Evolutionary conservation across 305 asterid species (phyloP).

Genomic region (Ruellia speciosa): DNA sequence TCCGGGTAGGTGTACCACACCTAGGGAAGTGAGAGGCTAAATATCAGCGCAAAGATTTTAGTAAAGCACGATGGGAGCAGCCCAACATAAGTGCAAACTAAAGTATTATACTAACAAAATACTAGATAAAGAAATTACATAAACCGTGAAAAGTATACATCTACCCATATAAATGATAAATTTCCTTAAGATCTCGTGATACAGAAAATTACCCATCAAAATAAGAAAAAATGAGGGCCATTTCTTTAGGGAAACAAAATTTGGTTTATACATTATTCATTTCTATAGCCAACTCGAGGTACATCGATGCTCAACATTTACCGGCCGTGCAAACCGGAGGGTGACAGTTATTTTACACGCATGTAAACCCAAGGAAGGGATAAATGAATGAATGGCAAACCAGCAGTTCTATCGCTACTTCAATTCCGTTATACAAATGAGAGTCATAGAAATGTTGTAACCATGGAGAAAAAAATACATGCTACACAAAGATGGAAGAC

Average conservation of each 20-base stretch:
- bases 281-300: constrained; percentile 14
- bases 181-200: too few species aligned
- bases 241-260: background rate
- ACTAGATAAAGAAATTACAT: too few species aligned
- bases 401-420: background rate
- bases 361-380: constrained; percentile 18
- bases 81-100: too few species aligned
- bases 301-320: constrained; percentile 22
- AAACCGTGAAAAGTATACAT: too few species aligned
- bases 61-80: too few species aligned
- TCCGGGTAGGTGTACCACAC: too few species aligned
- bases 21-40: too few species aligned
- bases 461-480: constrained; percentile 3
- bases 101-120: too few species aligned
- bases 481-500: constrained; percentile 9
- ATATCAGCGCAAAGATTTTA: too few species aligned
- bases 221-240: background rate
- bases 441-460: too few species aligned
- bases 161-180: too few species aligned
- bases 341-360: constrained; percentile 27
- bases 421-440: background rate
- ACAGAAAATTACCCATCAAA: too few species aligned
- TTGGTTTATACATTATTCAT: constrained; percentile 1
- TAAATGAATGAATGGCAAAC: constrained; percentile 20
- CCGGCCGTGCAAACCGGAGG: constrained; percentile 22